Percentiles rank a stretch among this genome's conserved stretches.
These are phyloP conservation scores for Hyaloperonospora brassicae DNA, from an alignment of 352 stramenopile species.

Conservation along the genomic window DNA sequence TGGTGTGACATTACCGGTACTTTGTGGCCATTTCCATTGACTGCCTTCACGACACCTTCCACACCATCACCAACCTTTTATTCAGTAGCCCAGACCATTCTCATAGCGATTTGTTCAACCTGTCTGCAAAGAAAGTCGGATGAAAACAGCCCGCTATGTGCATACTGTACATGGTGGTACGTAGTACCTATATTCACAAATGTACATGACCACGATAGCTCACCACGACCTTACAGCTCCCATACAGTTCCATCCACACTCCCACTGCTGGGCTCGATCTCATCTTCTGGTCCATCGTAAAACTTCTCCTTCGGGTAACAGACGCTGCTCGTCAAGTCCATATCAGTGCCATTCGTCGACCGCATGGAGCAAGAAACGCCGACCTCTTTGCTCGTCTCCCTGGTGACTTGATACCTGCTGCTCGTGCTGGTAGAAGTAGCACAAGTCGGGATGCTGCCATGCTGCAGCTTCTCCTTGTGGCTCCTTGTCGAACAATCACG, in stretches of 20 bases:
- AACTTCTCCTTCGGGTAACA: conserved; percentile 15
- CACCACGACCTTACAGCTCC: conserved; percentile 19
- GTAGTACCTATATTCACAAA: too few relatives aligned
- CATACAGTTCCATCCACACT: conserved; percentile 24
- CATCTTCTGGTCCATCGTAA: conserved; percentile 12
- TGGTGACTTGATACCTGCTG: conserved; percentile 17
- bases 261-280: conserved; percentile 8
- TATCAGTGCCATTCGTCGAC: conserved; percentile 18
- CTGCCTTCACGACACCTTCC: too few relatives aligned
- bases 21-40: too few relatives aligned
- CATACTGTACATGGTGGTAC: too few relatives aligned
- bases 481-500: conserved; percentile 6
- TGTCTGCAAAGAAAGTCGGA: too few relatives aligned
- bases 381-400: conserved; percentile 11
- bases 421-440: conserved; percentile 2
- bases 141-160: too few relatives aligned
- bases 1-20: too few relatives aligned
- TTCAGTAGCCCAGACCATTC: too few relatives aligned
- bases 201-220: too few relatives aligned
- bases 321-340: not conserved
- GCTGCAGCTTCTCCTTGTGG: conserved; percentile 19
- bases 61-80: too few relatives aligned
- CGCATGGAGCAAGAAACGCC: conserved; percentile 17
- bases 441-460: conserved; percentile 12
- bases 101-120: too few relatives aligned